Evolutionary conservation across 2,329 filamentous ascomycete species (phyloP).

Genomic region (Phaeosphaeria sp.): DNA sequence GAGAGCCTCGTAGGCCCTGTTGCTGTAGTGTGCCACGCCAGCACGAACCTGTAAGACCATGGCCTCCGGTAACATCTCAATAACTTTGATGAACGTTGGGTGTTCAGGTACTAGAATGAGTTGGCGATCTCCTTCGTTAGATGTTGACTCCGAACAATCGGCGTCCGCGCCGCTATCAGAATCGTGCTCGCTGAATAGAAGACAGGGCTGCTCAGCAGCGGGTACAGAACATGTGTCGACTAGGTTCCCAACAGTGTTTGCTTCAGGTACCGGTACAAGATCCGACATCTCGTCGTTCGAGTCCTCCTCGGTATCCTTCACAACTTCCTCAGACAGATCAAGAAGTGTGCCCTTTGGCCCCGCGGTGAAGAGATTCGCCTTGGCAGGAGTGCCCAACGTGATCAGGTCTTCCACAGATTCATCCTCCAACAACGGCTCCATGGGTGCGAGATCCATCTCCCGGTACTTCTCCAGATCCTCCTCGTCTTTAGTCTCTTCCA

Average conservation of each 20-base stretch:
- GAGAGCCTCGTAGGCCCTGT: conserved; percentile 13
- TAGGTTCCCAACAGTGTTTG: neutral
- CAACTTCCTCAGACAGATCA: neutral
- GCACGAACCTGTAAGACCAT: conserved; percentile 30
- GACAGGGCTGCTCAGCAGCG: neutral
- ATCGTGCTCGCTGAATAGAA: neutral
- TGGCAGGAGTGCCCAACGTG: conserved; percentile 12
- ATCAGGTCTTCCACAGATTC: conserved; percentile 22
- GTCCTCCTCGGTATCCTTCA: neutral
- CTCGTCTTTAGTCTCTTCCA: conserved; percentile 12
- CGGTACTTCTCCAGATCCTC: conserved; percentile 20
- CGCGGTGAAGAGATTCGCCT: neutral
- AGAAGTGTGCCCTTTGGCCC: neutral
- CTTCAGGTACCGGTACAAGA: neutral
- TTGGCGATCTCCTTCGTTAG: conserved; percentile 5
- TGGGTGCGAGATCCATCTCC: conserved; percentile 28
- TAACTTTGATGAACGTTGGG: conserved; percentile 33
- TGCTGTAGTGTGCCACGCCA: conserved; percentile 8
- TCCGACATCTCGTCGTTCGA: neutral
- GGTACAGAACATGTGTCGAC: neutral
- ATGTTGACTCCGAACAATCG: neutral
- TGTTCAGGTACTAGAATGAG: conserved; percentile 13
- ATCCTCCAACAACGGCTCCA: conserved; percentile 25
- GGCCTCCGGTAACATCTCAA: conserved; percentile 32
- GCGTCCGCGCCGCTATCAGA: conserved; percentile 4